Evolutionary conservation across 1,284 basidiomycete species (phyloP).

Genomic region (Apiotrichum sp.): DNA sequence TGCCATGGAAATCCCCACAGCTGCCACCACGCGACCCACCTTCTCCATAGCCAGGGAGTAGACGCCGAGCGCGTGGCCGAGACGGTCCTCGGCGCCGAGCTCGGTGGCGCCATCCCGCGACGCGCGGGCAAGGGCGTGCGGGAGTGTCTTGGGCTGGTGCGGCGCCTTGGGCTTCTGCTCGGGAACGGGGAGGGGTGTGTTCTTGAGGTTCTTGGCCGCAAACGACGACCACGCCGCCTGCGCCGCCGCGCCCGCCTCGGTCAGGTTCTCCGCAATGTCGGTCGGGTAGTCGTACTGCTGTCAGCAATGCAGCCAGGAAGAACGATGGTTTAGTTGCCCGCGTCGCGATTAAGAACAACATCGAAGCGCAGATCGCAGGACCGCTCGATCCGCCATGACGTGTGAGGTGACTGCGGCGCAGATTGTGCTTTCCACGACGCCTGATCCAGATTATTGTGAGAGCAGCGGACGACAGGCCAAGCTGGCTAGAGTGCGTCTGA

Average conservation of each 20-base stretch:
- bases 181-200: constrained; percentile 75
- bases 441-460: too few relatives aligned
- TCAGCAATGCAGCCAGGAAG: neutral
- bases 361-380: too few relatives aligned
- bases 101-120: constrained; percentile 65
- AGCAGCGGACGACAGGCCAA: too few relatives aligned
- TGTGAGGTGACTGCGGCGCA: too few relatives aligned
- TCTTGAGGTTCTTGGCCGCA: constrained; percentile 83
- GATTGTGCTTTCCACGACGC: too few relatives aligned
- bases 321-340: too few relatives aligned
- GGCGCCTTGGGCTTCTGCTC: constrained; percentile 44
- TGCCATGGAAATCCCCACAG: too few relatives aligned
- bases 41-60: constrained; percentile 83
- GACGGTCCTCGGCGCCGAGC: constrained; percentile 56
- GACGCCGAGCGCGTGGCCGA: constrained; percentile 67
- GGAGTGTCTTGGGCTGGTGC: constrained; percentile 79
- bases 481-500: too few relatives aligned
- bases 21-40: constrained; percentile 27
- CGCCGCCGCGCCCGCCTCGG: constrained; percentile 57
- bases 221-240: constrained; percentile 74
- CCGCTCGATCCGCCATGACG: too few relatives aligned
- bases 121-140: constrained; percentile 83
- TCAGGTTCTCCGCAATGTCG: constrained; percentile 52
- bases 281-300: constrained; percentile 68
- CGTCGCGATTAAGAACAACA: too few relatives aligned